These are phyloP conservation scores for Oleoguttula mirabilis DNA, from an alignment of 495 filamentous ascomycete genomes.

Conservation along the genomic window DNA sequence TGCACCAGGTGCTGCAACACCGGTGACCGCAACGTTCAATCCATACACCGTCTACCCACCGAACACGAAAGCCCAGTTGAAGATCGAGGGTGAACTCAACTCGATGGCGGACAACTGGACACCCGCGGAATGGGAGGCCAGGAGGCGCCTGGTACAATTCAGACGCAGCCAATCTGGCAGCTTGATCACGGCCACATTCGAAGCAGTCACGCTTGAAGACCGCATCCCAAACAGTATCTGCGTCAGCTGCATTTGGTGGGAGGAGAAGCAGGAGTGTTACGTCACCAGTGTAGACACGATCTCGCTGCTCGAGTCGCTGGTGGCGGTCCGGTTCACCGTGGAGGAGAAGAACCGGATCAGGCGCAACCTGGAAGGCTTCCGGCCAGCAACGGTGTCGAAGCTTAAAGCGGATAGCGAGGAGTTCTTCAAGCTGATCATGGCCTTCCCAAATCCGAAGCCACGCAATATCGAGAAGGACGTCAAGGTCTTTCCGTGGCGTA, in stretches of 20 bases:
- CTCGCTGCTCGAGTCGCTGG: slow-evolving; percentile 74
- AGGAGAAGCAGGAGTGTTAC: slow-evolving; percentile 74
- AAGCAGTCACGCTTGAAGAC: slow-evolving; percentile 28
- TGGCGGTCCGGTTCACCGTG: slow-evolving; percentile 71
- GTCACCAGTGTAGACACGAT: slow-evolving; percentile 97
- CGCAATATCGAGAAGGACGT: slow-evolving; percentile 98
- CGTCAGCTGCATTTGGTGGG: slow-evolving; percentile 60
- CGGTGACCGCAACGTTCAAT: slow-evolving; percentile 47
- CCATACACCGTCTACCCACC: slow-evolving; percentile 71
- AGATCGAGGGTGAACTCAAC: slow-evolving; percentile 73
- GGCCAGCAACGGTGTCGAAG: slow-evolving; percentile 83
- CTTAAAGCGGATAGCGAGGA: slow-evolving; percentile 80
- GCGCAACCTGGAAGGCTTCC: slow-evolving; percentile 84
- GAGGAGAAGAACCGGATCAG: slow-evolving; percentile 98
- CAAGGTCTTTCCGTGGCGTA: slow-evolving; percentile 94
- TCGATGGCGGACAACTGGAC: slow-evolving; percentile 72
- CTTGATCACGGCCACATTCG: slow-evolving; percentile 30
- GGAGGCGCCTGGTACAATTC: slow-evolving; percentile 77
- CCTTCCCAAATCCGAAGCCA: slow-evolving; percentile 87
- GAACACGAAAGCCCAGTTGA: slow-evolving; percentile 62
- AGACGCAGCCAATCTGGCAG: slow-evolving; percentile 51
- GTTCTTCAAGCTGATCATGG: slow-evolving; percentile 98
- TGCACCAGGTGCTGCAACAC: slow-evolving; percentile 27
- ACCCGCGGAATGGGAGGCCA: slow-evolving; percentile 60
- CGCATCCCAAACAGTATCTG: slow-evolving; percentile 29